Percentiles rank a stretch among this genome's conserved stretches.
These are phyloP conservation scores for Penicillium sp. DNA, from an alignment of 2,329 filamentous ascomycete genomes.

Conservation along the genomic window DNA sequence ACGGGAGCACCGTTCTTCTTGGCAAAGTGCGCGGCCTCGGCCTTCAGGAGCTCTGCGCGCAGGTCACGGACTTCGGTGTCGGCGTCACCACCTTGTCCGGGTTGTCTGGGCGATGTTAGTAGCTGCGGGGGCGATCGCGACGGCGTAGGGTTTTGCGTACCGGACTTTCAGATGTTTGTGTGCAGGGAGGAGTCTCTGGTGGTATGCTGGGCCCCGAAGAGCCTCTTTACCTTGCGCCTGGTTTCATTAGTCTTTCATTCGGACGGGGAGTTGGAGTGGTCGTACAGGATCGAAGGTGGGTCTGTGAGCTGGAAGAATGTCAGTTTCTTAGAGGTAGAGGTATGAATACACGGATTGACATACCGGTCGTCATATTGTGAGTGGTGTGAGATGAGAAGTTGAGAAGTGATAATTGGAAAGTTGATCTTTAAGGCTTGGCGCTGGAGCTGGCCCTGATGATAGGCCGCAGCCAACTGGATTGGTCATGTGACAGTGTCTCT, in stretches of 20 bases:
- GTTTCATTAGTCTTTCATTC: conserved; percentile 25
- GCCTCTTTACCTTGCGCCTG: conserved; percentile 93
- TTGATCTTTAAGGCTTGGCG: neutral
- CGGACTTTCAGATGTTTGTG: conserved; percentile 90
- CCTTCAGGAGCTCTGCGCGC: conserved; percentile 82
- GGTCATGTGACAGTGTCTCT: neutral
- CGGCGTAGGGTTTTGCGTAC: conserved; percentile 40
- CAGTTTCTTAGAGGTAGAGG: conserved; percentile 8
- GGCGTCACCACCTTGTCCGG: conserved; percentile 84
- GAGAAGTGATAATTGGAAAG: neutral
- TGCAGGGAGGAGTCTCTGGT: conserved; percentile 90
- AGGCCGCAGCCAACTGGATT: neutral
- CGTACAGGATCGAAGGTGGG: conserved; percentile 93
- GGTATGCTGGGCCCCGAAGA: conserved; percentile 87
- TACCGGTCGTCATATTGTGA: conserved; percentile 12
- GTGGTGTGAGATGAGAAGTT: neutral
- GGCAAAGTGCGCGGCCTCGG: conserved; percentile 82
- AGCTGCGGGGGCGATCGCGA: neutral
- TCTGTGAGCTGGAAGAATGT: conserved; percentile 62
- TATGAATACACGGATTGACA: neutral
- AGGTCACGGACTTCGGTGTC: conserved; percentile 74
- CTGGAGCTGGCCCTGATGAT: neutral
- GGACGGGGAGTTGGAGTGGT: conserved; percentile 4
- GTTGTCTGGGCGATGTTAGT: conserved; percentile 54
- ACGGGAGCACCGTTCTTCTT: conserved; percentile 70